These are phyloP conservation scores for Phtheirospermum japonicum DNA, from an alignment of 257 asterid species.

Conservation along the genomic window DNA sequence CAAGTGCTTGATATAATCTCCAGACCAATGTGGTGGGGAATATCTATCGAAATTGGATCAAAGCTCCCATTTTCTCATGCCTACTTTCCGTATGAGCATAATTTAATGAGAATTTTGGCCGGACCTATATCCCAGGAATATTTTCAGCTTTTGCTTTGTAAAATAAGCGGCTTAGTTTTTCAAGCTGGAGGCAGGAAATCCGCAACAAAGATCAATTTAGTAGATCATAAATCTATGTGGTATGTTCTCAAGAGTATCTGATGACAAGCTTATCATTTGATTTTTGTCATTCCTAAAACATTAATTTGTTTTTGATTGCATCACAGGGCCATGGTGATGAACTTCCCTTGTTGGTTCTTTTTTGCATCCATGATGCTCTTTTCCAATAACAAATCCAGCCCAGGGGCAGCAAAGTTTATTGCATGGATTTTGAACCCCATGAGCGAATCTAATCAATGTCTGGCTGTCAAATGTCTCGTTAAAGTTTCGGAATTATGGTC, in stretches of 20 bases:
- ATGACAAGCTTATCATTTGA: slow-evolving; percentile 18
- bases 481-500: slow-evolving; percentile 47
- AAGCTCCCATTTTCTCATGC: slow-evolving; percentile 67
- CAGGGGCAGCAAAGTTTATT: slow-evolving; percentile 45
- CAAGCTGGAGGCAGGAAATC: slow-evolving; percentile 36
- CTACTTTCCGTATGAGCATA: slow-evolving; percentile 58
- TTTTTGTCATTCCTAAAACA: slow-evolving; percentile 16
- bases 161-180: slow-evolving; percentile 38
- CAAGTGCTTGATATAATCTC: slow-evolving; percentile 58
- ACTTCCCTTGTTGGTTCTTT: slow-evolving; percentile 74
- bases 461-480: slow-evolving; percentile 42
- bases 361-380: slow-evolving; percentile 64
- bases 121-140: slow-evolving; percentile 54
- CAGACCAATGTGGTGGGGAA: slow-evolving; percentile 83
- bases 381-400: slow-evolving; percentile 21
- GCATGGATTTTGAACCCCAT: slow-evolving; percentile 72
- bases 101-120: slow-evolving; percentile 43
- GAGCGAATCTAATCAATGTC: slow-evolving; percentile 39
- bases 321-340: slow-evolving; percentile 63
- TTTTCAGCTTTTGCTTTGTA: slow-evolving; percentile 48
- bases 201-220: slow-evolving; percentile 33
- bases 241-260: slow-evolving; percentile 33
- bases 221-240: slow-evolving; percentile 68
- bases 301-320: slow-evolving; percentile 21
- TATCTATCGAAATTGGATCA: slow-evolving; percentile 60